Evolutionary conservation across 129 eudicot genomes (phyloP).

Genomic region (Pittosporum tobira): DNA sequence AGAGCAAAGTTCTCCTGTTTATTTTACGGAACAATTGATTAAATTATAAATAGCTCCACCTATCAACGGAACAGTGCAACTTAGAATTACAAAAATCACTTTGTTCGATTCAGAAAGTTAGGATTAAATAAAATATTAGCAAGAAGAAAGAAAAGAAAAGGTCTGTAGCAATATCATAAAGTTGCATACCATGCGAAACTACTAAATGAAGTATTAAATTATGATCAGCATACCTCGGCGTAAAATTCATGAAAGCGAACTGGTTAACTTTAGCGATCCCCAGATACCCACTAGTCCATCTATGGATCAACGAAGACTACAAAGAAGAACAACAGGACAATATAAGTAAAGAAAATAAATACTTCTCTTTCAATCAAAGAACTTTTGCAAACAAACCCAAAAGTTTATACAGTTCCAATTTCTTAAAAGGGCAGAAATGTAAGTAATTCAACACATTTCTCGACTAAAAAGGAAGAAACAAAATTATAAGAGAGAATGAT

Average conservation of each 20-base stretch:
- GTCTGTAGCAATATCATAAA: no score
- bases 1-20: slow-evolving; percentile 80
- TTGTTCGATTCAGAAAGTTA: no score
- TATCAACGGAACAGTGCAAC: slow-evolving; percentile 13
- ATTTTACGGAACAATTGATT: slow-evolving; percentile 37
- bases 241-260: slow-evolving; percentile 22
- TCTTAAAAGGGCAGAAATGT: neutral
- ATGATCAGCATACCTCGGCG: slow-evolving; percentile 26
- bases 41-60: slow-evolving; percentile 33
- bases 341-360: neutral
- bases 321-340: slow-evolving; percentile 1
- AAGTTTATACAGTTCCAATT: neutral
- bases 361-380: neutral
- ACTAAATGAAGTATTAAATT: neutral
- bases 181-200: no score
- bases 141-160: no score
- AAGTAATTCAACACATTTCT: neutral
- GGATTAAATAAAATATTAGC: no score
- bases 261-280: slow-evolving; percentile 7
- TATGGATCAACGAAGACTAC: slow-evolving; percentile 16
- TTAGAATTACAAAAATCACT: neutral
- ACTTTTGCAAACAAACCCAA: neutral
- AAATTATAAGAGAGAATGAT: no score
- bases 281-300: slow-evolving; percentile 11
- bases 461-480: neutral